Evolutionary conservation across 805 yeast genomes (phyloP).

Genomic region (Trichomonascus vanleenenianus): DNA sequence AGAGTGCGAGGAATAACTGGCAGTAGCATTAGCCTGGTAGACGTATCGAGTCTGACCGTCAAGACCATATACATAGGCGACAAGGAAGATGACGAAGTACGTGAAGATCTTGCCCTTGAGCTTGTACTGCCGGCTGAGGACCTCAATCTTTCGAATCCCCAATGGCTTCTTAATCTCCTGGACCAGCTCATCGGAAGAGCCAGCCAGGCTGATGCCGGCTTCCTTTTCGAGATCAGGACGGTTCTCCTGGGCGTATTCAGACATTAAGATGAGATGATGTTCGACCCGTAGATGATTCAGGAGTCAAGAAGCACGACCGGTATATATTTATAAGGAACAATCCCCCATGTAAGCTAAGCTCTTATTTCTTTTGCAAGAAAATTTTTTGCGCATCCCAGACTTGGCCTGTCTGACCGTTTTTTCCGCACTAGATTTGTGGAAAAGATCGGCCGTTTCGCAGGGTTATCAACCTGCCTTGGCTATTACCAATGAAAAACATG

Average conservation of each 20-base stretch:
- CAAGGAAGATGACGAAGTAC: constrained; percentile 43
- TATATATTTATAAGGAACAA: too few relatives aligned
- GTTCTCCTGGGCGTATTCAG: not conserved
- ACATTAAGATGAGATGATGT: too few relatives aligned
- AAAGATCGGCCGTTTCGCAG: too few relatives aligned
- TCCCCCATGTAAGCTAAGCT: too few relatives aligned
- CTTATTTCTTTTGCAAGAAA: too few relatives aligned
- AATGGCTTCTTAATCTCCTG: constrained; percentile 15
- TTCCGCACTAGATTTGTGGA: too few relatives aligned
- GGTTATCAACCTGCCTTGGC: too few relatives aligned
- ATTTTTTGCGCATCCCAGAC: too few relatives aligned
- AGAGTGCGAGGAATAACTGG: constrained; percentile 47
- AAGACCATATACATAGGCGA: constrained; percentile 53
- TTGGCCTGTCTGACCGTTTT: too few relatives aligned
- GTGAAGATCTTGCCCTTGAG: constrained; percentile 33
- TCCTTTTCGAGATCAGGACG: not conserved
- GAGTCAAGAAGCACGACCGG: too few relatives aligned
- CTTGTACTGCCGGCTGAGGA: constrained; percentile 43
- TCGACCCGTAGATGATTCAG: too few relatives aligned
- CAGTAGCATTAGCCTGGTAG: constrained; percentile 49
- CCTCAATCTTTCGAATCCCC: constrained; percentile 52
- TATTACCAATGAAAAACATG: too few relatives aligned
- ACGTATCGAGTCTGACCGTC: constrained; percentile 45
- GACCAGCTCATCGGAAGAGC: not conserved
- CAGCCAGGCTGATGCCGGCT: not conserved